These are phyloP conservation scores for Saturnispora zaruensis DNA, from an alignment of 805 yeast genomes.

Conservation along the genomic window DNA sequence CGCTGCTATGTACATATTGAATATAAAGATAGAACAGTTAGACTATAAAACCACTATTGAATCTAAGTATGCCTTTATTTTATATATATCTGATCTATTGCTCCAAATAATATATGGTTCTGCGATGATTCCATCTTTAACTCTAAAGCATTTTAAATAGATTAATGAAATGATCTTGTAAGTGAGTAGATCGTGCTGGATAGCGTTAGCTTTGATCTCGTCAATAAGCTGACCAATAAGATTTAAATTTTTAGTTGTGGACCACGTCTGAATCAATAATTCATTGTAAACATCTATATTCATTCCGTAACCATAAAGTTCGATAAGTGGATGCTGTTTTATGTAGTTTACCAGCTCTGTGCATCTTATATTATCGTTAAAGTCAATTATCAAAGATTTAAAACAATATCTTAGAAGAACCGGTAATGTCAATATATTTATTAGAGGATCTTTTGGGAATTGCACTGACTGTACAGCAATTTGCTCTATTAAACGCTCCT, in stretches of 20 bases:
- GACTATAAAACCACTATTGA: conserved; percentile 12
- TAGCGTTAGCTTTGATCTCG: conserved; percentile 26
- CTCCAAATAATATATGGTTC: conserved; percentile 27
- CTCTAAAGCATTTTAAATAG: conserved; percentile 25
- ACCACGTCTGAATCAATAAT: conserved; percentile 23
- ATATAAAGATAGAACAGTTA: too few relatives aligned
- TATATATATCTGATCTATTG: conserved; percentile 21
- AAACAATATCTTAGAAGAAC: conserved; percentile 22
- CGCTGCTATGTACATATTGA: not conserved
- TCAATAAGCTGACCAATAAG: conserved; percentile 20
- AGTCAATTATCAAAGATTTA: conserved; percentile 26
- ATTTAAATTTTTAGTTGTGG: conserved; percentile 21
- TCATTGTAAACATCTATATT: conserved; percentile 26
- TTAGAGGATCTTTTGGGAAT: conserved; percentile 19
- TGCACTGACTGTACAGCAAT: conserved; percentile 9
- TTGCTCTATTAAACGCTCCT: conserved; percentile 4
- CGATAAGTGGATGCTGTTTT: conserved; percentile 23
- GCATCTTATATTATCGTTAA: conserved; percentile 24
- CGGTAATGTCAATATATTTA: conserved; percentile 23
- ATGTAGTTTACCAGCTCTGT: conserved; percentile 18
- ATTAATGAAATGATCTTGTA: conserved; percentile 21
- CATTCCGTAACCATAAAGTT: conserved; percentile 26
- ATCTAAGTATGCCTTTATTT: conserved; percentile 18
- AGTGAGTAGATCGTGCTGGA: conserved; percentile 25
- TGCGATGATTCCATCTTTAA: conserved; percentile 15